Conservation (phyloP, 2,329 filamentous ascomycete species). For the Cladosporium cucumerinum region DNA sequence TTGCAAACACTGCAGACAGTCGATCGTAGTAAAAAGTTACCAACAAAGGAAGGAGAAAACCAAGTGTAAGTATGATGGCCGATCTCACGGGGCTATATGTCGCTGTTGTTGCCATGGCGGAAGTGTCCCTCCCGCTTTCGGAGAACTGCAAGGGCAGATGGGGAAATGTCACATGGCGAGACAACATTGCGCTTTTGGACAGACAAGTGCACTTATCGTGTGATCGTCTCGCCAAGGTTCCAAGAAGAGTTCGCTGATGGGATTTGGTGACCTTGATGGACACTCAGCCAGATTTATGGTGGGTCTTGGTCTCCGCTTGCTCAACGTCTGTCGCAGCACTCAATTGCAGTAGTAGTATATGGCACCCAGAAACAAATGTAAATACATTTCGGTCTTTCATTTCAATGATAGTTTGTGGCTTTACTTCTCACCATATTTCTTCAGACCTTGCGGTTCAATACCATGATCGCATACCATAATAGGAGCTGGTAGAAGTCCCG, state of each 20-base stretch:
- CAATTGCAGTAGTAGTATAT: neutral
- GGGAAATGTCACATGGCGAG: neutral
- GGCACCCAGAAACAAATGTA: neutral
- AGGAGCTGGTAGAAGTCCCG: slow-evolving; percentile 18
- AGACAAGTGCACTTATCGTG: neutral
- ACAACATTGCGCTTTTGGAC: neutral
- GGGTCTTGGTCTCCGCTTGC: neutral
- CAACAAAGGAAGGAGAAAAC: neutral
- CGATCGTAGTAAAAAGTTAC: neutral
- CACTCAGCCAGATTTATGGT: neutral
- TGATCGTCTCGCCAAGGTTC: slow-evolving; percentile 2
- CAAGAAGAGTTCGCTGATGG: slow-evolving; percentile 3
- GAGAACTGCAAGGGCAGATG: neutral
- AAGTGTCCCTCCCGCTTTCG: neutral
- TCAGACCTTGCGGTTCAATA: slow-evolving; percentile 19
- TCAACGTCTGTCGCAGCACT: neutral
- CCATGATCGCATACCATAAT: slow-evolving; percentile 27
- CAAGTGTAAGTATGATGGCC: neutral
- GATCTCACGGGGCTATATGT: slow-evolving; percentile 8
- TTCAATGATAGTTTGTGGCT: neutral
- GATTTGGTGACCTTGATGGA: slow-evolving; percentile 12
- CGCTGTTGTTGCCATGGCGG: neutral
- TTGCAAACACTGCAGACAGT: neutral
- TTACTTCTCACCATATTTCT: slow-evolving; percentile 23
- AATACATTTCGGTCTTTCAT: fast-evolving